Percentiles rank a stretch among this genome's conserved stretches.
Evolutionary conservation across 2,329 filamentous ascomycete genomes (phyloP).

Genomic region (Colletotrichum higginsianum): DNA sequence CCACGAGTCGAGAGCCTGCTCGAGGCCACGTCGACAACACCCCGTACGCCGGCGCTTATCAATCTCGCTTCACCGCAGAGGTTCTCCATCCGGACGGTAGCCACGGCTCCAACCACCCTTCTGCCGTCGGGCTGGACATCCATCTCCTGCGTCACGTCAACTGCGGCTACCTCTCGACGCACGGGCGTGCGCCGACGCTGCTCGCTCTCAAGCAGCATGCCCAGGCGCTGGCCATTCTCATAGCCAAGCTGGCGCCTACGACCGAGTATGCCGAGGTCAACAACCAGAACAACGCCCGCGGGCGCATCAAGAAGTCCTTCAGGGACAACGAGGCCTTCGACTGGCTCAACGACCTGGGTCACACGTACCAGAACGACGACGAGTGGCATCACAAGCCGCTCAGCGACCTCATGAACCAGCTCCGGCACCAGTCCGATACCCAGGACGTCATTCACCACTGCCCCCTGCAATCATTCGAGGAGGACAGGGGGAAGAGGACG

Average conservation of each 20-base stretch:
- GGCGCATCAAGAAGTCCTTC: slow-evolving; percentile 49
- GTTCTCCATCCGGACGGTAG: slow-evolving; percentile 4
- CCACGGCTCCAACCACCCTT: slow-evolving; percentile 6
- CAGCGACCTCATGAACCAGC: slow-evolving; percentile 61
- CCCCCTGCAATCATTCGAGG: slow-evolving; percentile 54
- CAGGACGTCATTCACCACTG: slow-evolving; percentile 61
- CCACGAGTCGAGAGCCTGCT: neutral
- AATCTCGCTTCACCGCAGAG: slow-evolving; percentile 38
- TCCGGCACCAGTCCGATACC: slow-evolving; percentile 59
- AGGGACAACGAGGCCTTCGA: slow-evolving; percentile 67
- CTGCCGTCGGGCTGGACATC: slow-evolving; percentile 43
- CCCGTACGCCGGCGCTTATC: slow-evolving; percentile 34
- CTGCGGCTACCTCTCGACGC: slow-evolving; percentile 71
- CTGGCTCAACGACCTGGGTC: slow-evolving; percentile 67
- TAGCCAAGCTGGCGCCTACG: slow-evolving; percentile 62
- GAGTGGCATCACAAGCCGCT: slow-evolving; percentile 63
- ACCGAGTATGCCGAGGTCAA: slow-evolving; percentile 50
- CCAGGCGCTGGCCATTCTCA: slow-evolving; percentile 69
- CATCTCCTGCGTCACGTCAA: slow-evolving; percentile 61
- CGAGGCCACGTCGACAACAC: slow-evolving; percentile 27
- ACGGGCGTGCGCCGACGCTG: slow-evolving; percentile 67
- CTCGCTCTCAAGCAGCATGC: slow-evolving; percentile 72
- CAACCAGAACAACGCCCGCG: slow-evolving; percentile 34
- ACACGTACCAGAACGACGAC: slow-evolving; percentile 65
- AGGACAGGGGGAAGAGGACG: slow-evolving; percentile 44